Percentiles rank a stretch among this genome's conserved stretches.
Evolutionary conservation across 164 flowering plant species (phyloP).

Genomic region (Kalanchoe fedtschenkoi): DNA sequence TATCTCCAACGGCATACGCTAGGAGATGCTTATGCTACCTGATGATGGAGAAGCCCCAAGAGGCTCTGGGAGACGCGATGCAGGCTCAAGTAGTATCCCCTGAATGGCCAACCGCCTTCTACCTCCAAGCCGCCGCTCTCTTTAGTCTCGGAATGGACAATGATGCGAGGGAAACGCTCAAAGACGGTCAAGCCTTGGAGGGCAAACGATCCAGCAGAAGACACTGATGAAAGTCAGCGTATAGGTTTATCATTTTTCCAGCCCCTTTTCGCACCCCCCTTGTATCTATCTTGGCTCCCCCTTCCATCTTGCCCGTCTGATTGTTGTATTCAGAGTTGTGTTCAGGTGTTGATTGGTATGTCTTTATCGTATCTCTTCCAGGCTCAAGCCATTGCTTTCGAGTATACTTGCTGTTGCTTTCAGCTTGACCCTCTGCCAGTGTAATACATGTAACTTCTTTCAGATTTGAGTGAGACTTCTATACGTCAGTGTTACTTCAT

Average conservation of each 20-base stretch:
- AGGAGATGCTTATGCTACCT: conserved; percentile 71
- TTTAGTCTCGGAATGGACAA: conserved; percentile 80
- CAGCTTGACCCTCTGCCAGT: no score
- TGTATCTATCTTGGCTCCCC: not conserved
- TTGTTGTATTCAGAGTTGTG: not conserved
- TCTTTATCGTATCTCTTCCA: not conserved
- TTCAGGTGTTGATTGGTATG: not conserved
- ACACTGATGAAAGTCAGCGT: conserved; percentile 19
- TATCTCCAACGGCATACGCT: conserved; percentile 77
- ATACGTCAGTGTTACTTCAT: no score
- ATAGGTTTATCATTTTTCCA: not conserved
- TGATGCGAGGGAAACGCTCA: conserved; percentile 70
- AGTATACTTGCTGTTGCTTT: no score
- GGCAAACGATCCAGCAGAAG: conserved; percentile 53
- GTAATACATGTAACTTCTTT: no score
- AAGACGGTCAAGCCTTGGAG: conserved; percentile 66
- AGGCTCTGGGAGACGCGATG: conserved; percentile 86
- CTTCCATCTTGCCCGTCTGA: not conserved
- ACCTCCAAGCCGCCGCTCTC: conserved; percentile 75
- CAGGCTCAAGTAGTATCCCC: conserved; percentile 78
- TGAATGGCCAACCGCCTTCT: conserved; percentile 77
- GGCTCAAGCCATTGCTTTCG: no score
- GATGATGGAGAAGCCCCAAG: conserved; percentile 71
- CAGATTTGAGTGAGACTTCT: no score
- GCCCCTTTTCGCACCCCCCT: not conserved